Evolutionary conservation across 2,329 filamentous ascomycete species (phyloP).

Genomic region (Cordyceps fumosorosea): DNA sequence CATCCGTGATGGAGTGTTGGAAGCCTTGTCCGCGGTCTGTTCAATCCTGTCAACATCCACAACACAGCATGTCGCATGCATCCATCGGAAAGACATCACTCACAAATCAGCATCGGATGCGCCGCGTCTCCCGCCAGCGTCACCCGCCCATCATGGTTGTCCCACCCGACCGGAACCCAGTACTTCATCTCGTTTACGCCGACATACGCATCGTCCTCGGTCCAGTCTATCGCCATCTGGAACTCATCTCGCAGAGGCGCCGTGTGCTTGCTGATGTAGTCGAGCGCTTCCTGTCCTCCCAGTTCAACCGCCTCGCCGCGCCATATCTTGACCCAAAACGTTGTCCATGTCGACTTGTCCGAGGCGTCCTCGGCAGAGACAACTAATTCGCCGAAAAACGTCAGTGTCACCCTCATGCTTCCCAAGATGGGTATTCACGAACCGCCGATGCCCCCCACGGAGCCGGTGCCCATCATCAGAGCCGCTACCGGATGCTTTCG

Average conservation of each 20-base stretch:
- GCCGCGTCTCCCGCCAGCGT: slow-evolving; percentile 35
- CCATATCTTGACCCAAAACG: slow-evolving; percentile 32
- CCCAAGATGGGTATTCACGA: slow-evolving; percentile 12
- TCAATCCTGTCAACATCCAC: not conserved
- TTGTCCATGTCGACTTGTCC: slow-evolving; percentile 25
- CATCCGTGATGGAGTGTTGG: slow-evolving; percentile 37
- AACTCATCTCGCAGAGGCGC: slow-evolving; percentile 24
- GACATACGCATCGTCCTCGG: slow-evolving; percentile 24
- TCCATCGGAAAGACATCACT: too few relatives aligned
- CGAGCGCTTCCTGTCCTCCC: slow-evolving; percentile 30
- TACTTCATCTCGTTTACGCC: slow-evolving; percentile 31
- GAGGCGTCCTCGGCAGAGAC: slow-evolving; percentile 20
- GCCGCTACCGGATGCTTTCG: slow-evolving; percentile 26
- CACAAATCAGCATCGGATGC: slow-evolving; percentile 39
- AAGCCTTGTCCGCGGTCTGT: slow-evolving; percentile 38
- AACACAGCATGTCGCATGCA: too few relatives aligned
- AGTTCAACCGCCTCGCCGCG: slow-evolving; percentile 20
- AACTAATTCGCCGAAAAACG: too few relatives aligned
- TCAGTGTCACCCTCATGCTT: not conserved
- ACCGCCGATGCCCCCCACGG: slow-evolving; percentile 26
- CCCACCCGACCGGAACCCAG: slow-evolving; percentile 28
- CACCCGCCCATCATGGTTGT: slow-evolving; percentile 25
- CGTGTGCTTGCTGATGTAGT: slow-evolving; percentile 23
- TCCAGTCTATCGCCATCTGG: slow-evolving; percentile 28
- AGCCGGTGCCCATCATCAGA: slow-evolving; percentile 23